phyloP scores from a whole-genome alignment of 164 flowering plant genomes.

The Nelumbo lutea region DNA sequence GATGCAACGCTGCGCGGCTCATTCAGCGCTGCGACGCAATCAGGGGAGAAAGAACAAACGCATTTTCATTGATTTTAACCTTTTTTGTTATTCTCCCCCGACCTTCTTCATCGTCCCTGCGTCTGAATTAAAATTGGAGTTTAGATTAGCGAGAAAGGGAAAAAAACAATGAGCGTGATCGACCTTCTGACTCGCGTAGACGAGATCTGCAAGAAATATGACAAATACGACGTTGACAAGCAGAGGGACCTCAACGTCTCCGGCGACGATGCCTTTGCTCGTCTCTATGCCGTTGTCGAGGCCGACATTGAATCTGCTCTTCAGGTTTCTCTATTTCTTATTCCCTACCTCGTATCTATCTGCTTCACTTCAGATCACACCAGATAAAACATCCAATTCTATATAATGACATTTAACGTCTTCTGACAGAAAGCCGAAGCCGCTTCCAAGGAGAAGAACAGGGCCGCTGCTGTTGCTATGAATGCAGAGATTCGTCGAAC shows the following conservation, averaged over 20 bases:
- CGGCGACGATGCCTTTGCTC: conserved; percentile 86
- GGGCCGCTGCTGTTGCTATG: conserved; percentile 82
- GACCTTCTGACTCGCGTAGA: conserved; percentile 77
- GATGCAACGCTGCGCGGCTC: not conserved
- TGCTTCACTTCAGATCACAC: not conserved
- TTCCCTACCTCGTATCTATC: not conserved
- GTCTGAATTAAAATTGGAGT: too few relatives aligned
- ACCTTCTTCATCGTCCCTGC: not conserved
- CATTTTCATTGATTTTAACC: too few relatives aligned
- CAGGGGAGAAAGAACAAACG: not conserved
- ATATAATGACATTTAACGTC: not conserved
- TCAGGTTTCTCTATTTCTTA: conserved; percentile 32
- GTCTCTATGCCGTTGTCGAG: conserved; percentile 63
- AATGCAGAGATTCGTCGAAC: conserved; percentile 92
- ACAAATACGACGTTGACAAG: conserved; percentile 81
- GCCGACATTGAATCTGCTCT: conserved; percentile 70
- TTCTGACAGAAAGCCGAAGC: conserved; percentile 62
- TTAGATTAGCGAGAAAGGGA: not conserved
- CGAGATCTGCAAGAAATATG: conserved; percentile 79
- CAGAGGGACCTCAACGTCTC: conserved; percentile 56
- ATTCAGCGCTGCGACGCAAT: not conserved
- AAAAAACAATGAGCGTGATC: conserved; percentile 62
- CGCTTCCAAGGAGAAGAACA: conserved; percentile 61
- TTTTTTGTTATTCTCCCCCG: not conserved
- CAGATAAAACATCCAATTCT: too few relatives aligned